Percentiles rank a stretch among this genome's conserved stretches.
phyloP scores from a whole-genome alignment of 1,284 basidiomycete species.

The Cryptococcus floricola region DNA sequence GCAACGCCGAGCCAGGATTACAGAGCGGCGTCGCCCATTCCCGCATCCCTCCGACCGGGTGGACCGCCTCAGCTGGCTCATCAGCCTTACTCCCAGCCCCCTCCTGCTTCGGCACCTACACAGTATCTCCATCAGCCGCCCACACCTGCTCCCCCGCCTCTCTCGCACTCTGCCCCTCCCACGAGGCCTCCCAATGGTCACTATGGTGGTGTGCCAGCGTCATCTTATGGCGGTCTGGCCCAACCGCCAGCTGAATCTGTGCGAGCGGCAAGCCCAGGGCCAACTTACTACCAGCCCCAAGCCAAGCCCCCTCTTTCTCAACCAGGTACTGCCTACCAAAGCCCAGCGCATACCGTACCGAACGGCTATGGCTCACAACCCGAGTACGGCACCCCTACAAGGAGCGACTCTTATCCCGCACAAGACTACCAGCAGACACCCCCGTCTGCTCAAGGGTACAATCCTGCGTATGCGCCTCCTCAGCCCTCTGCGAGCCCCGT shows the following conservation, averaged over 20 bases:
- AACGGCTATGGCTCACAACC: background rate
- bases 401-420: slow-evolving; percentile 12
- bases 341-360: background rate
- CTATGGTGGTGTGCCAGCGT: slow-evolving; percentile 23
- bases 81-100: slow-evolving; percentile 18
- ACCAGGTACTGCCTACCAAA: background rate
- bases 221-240: slow-evolving; percentile 21
- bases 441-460: slow-evolving; percentile 2
- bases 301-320: background rate
- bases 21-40: slow-evolving; percentile 22
- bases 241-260: slow-evolving; percentile 13
- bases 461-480: slow-evolving; percentile 2
- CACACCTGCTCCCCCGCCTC: slow-evolving; percentile 19
- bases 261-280: slow-evolving; percentile 16
- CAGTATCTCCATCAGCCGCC: slow-evolving; percentile 12
- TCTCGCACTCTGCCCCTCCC: slow-evolving; percentile 29
- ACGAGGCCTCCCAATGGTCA: slow-evolving; percentile 11
- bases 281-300: slow-evolving; percentile 4
- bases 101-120: slow-evolving; percentile 2
- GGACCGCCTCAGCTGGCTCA: slow-evolving; percentile 9
- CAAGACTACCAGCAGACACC: slow-evolving; percentile 10
- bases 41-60: slow-evolving; percentile 15
- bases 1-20: slow-evolving; percentile 5
- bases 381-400: background rate
- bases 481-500: background rate